These are phyloP conservation scores for Pichia sp. DNA, from an alignment of 1,139 yeast genomes.

Conservation along the genomic window DNA sequence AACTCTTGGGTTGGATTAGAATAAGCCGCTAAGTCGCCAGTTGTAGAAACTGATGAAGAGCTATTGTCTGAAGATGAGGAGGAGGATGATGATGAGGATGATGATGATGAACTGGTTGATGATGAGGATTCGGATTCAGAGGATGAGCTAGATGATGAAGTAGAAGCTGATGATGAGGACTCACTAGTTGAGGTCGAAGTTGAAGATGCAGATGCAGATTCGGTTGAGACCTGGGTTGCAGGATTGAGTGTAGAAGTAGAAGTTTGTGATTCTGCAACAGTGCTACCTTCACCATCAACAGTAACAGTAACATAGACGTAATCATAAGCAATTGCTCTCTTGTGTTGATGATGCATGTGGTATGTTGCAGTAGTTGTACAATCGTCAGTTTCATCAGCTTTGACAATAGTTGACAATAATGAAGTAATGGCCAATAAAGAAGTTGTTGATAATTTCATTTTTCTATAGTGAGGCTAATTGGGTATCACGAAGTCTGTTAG, in stretches of 20 bases:
- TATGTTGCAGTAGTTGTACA: conserved; percentile 31
- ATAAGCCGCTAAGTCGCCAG: conserved; percentile 52
- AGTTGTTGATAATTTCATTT: conserved; percentile 29
- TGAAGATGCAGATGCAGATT: conserved; percentile 4
- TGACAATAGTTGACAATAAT: conserved; percentile 18
- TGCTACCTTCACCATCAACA: conserved; percentile 60
- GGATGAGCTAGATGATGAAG: conserved; percentile 14
- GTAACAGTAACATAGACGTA: conserved; percentile 72
- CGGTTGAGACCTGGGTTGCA: conserved; percentile 8
- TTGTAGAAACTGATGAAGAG: conserved; percentile 29
- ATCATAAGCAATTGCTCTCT: conserved; percentile 74
- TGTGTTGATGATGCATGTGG: conserved; percentile 62
- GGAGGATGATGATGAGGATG: conserved; percentile 10
- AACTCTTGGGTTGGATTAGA: conserved; percentile 22
- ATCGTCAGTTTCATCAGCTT: conserved; percentile 20
- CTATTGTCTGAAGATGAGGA: conserved; percentile 13
- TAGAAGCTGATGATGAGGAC: conserved; percentile 13
- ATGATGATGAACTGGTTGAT: conserved; percentile 9
- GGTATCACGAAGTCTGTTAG: conserved; percentile 3
- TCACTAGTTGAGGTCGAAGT: conserved; percentile 16
- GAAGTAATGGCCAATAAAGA: conserved; percentile 17
- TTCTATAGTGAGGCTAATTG: background rate
- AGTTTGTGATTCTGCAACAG: conserved; percentile 25
- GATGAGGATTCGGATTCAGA: conserved; percentile 11
- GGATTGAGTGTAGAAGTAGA: conserved; percentile 16